phyloP scores from a whole-genome alignment of 2,329 filamentous ascomycete genomes.

The Ophiostoma quercus region DNA sequence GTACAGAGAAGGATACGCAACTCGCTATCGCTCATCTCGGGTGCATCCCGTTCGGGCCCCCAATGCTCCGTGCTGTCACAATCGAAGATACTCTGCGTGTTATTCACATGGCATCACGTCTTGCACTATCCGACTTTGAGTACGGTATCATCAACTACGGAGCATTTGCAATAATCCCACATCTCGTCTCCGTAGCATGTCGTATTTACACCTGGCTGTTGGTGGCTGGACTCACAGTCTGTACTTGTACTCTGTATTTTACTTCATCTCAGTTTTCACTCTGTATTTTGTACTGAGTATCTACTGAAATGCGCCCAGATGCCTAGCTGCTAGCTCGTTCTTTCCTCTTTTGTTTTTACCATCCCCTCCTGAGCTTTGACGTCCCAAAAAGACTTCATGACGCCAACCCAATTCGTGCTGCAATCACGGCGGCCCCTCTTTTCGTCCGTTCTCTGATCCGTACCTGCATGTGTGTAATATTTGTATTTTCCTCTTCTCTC shows the following conservation, averaged over 20 bases:
- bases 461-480: not conserved
- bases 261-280: too few species aligned
- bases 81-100: not conserved
- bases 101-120: not conserved
- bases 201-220: constrained; percentile 12
- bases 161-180: not conserved
- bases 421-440: not conserved
- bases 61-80: not conserved
- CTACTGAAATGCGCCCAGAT: too few species aligned
- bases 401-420: not conserved
- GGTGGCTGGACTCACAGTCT: not conserved
- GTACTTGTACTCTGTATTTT: too few species aligned
- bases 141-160: not conserved
- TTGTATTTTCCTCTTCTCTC: not conserved
- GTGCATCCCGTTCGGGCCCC: not conserved
- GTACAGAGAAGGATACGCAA: not conserved
- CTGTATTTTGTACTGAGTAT: too few species aligned
- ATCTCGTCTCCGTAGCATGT: constrained; percentile 2
- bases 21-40: not conserved
- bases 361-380: constrained; percentile 3
- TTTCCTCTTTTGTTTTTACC: not conserved
- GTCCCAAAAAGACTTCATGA: constrained; percentile 4
- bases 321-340: not conserved
- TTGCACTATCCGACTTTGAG: not conserved
- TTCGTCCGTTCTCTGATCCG: not conserved